Base-by-base conservation (phyloP, 192 early-diverging fungal species). In the Diversispora epigaea region DNA sequence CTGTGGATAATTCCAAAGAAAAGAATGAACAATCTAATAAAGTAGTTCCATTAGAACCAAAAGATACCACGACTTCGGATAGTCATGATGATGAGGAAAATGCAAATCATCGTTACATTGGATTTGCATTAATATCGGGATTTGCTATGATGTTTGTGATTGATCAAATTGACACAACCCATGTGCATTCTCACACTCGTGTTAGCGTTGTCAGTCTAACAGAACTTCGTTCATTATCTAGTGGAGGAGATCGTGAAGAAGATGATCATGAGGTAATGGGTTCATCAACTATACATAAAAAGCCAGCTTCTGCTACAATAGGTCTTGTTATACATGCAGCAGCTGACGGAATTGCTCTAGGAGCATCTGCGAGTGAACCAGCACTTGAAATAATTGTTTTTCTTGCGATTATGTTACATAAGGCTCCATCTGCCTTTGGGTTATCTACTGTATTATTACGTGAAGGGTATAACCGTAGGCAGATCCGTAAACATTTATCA, bases 291-390 rank as follows among this genome's bases (percentile, higher is more conserved):
- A 77, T 72, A 47, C 78, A 46, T 80, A 76, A 82, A 76, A 81
- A 76, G 47, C 71, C 78, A 63, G 60, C 82, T 54, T 83, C 90
- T 21, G 90, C 93, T 41, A 92, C 93, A 0, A 85, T 98, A n/a
- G 96, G 96, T 68, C 85, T 98, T 40, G 87, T 98, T n/a, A 93
- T 98, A 43, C 96, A 98, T 81, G 93, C 94, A 6, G 94, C 94
- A 11, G 95, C 95, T 1, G 96, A 98, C 78, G 96, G 96, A 3
- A 91, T 98, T 66, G 96, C 96, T 0, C 78, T 98, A 19, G 96
- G 96, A 8, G 95, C 96, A 0, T 93, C 94, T 0, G 91, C 92
- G 0, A 87, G 89, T 0, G 79, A 85, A 50, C 84, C 86, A 8
- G 82, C 87, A 22, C 79, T 89, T 17, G 89, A 89, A 4, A 82